Conservation (phyloP, 495 filamentous ascomycete genomes). For the Penicillium ucsense region DNA sequence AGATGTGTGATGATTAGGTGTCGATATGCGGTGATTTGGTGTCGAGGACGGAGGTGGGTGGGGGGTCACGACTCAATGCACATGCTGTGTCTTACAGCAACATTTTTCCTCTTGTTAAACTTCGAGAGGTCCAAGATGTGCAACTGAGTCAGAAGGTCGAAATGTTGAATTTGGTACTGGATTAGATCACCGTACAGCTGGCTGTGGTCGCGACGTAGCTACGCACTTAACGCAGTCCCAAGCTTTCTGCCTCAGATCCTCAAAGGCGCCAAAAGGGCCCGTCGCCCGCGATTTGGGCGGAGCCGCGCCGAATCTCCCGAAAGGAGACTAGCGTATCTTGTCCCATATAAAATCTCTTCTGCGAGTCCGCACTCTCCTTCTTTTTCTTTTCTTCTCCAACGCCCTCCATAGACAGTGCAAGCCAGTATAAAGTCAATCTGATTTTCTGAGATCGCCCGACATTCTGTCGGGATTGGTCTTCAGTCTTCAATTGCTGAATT, state of each 20-base stretch:
- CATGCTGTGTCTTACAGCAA: constrained; percentile 10
- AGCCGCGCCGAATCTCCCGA: constrained; percentile 3
- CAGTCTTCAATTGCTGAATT: constrained; percentile 52
- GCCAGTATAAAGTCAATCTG: constrained; percentile 46
- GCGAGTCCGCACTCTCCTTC: constrained; percentile 12
- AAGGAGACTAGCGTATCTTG: constrained; percentile 26
- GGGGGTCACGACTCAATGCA: constrained; percentile 6
- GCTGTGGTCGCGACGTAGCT: too few relatives aligned
- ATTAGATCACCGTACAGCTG: too few relatives aligned
- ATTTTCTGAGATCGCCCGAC: constrained; percentile 46
- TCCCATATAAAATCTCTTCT: constrained; percentile 22
- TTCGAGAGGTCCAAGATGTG: too few relatives aligned
- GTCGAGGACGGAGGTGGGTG: constrained; percentile 1
- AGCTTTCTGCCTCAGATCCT: not conserved
- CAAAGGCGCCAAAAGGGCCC: not conserved
- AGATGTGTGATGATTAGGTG: too few relatives aligned
- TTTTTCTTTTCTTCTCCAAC: constrained; percentile 44
- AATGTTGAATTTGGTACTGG: not conserved
- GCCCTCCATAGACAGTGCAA: constrained; percentile 85
- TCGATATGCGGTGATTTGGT: constrained; percentile 4
- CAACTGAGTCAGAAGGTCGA: not conserved
- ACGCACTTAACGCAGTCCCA: too few relatives aligned
- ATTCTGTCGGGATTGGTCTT: constrained; percentile 54
- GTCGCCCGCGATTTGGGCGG: constrained; percentile 8
- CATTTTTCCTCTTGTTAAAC: not conserved